These are phyloP conservation scores for Mycena galopus DNA, from an alignment of 768 basidiomycete genomes.

Conservation along the genomic window DNA sequence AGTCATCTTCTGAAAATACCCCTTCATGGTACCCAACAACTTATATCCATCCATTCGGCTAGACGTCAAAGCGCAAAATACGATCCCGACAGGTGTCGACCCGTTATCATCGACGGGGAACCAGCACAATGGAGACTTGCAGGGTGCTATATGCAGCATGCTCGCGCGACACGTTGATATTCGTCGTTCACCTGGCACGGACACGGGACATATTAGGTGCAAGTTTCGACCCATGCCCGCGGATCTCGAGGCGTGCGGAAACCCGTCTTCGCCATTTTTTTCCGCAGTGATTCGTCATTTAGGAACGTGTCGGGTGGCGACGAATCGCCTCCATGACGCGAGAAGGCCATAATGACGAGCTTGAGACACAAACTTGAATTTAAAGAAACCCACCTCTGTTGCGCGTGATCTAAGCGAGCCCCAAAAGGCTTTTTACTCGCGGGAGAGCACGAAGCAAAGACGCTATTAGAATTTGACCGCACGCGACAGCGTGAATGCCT, in stretches of 20 bases:
- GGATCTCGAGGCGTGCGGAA: background rate
- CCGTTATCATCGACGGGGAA: background rate
- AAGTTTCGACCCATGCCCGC: background rate
- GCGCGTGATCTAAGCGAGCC: background rate
- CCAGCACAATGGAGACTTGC: conserved; percentile 9
- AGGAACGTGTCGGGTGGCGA: background rate
- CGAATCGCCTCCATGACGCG: background rate
- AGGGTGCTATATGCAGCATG: background rate
- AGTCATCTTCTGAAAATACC: no score
- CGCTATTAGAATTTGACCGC: background rate
- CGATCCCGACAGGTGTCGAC: background rate
- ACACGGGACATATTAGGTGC: background rate
- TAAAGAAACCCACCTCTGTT: background rate
- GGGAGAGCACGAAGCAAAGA: background rate
- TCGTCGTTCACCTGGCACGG: no score
- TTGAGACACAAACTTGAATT: background rate
- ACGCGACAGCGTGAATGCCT: background rate
- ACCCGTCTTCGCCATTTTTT: background rate
- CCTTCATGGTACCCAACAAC: no score
- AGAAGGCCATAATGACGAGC: background rate
- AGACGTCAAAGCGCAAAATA: conserved; percentile 18
- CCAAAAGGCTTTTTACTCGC: background rate
- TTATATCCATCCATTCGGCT: background rate
- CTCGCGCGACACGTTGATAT: background rate
- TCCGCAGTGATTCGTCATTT: background rate